These are phyloP conservation scores for Primulina huaijiensis DNA, from an alignment of 257 asterid species.

Conservation along the genomic window DNA sequence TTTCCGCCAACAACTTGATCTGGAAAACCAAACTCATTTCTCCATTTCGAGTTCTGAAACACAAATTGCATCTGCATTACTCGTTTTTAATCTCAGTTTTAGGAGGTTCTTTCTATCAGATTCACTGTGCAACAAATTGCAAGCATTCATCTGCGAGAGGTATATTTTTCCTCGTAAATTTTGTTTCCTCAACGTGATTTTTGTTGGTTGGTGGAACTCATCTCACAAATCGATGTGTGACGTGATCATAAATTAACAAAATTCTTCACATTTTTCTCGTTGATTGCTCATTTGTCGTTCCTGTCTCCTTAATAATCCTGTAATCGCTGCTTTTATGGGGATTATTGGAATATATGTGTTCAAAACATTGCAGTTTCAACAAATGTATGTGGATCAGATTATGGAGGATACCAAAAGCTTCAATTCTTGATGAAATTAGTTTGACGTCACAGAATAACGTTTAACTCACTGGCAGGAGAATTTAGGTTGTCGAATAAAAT, in stretches of 20 bases:
- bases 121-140: constrained; percentile 1
- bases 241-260: not conserved
- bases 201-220: not conserved
- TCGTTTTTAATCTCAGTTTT: not conserved
- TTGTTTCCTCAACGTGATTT: not conserved
- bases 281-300: not conserved
- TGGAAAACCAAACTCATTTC: constrained; percentile 25
- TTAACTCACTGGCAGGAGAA: no score
- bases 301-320: not conserved
- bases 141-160: constrained; percentile 17
- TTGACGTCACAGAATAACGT: no score
- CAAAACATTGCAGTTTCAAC: no score
- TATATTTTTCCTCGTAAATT: constrained; percentile 5
- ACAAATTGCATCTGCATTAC: not conserved
- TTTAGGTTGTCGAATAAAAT: no score
- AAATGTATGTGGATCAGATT: no score
- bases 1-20: constrained; percentile 31
- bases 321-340: not conserved
- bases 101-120: not conserved
- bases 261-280: not conserved
- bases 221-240: not conserved
- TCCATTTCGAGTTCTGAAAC: constrained; percentile 9
- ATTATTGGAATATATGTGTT: no score
- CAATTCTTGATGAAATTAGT: not conserved
- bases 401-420: not conserved